phyloP scores from a whole-genome alignment of 257 asterid species.

The Scutellaria baicalensis region DNA sequence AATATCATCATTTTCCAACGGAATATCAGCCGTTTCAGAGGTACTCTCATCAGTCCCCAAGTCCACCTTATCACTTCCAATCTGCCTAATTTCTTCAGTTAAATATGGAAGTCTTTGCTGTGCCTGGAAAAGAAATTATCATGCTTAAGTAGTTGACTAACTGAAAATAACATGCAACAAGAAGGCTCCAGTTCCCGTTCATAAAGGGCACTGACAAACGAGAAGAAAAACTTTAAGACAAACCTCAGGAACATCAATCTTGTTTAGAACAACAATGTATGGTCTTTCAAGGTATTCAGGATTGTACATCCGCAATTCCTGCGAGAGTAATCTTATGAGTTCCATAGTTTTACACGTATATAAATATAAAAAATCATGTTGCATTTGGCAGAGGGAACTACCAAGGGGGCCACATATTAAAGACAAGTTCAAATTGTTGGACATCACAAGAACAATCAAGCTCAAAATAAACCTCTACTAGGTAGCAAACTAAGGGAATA shows the following conservation, averaged over 20 bases:
- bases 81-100: constrained; percentile 52
- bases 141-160: not conserved
- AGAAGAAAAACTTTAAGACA: not conserved
- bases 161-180: not conserved
- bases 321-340: constrained; percentile 22
- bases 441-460: not conserved
- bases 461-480: not conserved
- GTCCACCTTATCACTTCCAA: constrained; percentile 47
- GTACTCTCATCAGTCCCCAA: not conserved
- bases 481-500: constrained; percentile 19
- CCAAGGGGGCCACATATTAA: not conserved
- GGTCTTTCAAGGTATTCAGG: constrained; percentile 94
- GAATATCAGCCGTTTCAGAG: constrained; percentile 12
- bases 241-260: constrained; percentile 87
- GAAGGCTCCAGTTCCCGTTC: not conserved
- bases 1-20: constrained; percentile 16
- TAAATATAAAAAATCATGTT: not conserved
- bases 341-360: not conserved
- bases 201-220: constrained; percentile 18
- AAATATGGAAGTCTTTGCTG: constrained; percentile 54
- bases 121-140: constrained; percentile 41
- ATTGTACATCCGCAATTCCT: constrained; percentile 98
- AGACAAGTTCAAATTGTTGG: not conserved
- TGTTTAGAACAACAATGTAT: constrained; percentile 77
- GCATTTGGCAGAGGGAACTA: not conserved